A percentile compares a stretch with the other conserved stretches of the same genome.
These are phyloP conservation scores for Quercus dentata DNA, from an alignment of 306 rosid species.

Conservation along the genomic window DNA sequence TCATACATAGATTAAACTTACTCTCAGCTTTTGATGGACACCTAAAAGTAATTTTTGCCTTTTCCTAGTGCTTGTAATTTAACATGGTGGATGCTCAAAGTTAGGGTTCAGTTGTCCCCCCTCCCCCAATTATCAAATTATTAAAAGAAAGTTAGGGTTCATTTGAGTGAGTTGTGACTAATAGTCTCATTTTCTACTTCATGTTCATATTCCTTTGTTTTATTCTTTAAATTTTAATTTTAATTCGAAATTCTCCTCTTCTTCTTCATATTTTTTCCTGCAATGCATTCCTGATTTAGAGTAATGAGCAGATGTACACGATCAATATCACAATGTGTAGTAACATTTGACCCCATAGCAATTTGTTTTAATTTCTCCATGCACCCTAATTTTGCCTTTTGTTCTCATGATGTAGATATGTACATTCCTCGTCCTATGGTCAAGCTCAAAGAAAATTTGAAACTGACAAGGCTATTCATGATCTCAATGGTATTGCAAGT, in stretches of 20 bases:
- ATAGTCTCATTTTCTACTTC: background rate
- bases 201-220: background rate
- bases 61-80: background rate
- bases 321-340: background rate
- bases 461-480: conserved; percentile 83
- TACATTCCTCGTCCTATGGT: conserved; percentile 51
- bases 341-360: background rate
- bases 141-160: background rate
- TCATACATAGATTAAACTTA: background rate
- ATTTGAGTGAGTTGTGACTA: background rate
- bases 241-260: background rate
- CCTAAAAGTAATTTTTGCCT: background rate
- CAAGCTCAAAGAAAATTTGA: conserved; percentile 79
- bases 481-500: conserved; percentile 68
- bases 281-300: background rate
- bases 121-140: too few relatives aligned
- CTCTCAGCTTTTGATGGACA: background rate
- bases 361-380: background rate
- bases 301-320: background rate
- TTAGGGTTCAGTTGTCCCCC: background rate
- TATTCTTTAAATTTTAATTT: background rate
- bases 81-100: background rate
- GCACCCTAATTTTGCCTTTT: conserved; percentile 15
- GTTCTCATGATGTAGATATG: conserved; percentile 57
- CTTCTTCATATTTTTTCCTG: background rate